Evolutionary conservation across 352 stramenopile genomes (phyloP).

Genomic region (Aphanomyces invadans): DNA sequence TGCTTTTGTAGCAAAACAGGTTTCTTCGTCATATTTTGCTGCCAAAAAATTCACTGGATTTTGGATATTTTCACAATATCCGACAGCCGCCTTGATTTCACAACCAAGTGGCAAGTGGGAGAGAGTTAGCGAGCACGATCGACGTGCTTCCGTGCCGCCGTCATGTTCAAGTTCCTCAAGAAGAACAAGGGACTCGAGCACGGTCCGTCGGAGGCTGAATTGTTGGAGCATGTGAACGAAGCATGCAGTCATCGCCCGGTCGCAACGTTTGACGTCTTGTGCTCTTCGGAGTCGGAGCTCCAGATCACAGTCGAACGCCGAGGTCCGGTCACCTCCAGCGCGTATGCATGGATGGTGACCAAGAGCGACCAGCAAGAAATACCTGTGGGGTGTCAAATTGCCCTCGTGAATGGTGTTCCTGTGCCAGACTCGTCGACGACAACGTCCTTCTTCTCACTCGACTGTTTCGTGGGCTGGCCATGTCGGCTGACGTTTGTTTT

Average conservation of each 20-base stretch:
- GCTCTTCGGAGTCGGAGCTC: conserved; percentile 24
- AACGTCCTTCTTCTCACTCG: conserved; percentile 9
- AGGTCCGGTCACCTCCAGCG: conserved; percentile 51
- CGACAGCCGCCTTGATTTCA: no score
- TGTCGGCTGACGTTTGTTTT: conserved; percentile 47
- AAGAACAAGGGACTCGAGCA: conserved; percentile 14
- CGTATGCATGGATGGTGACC: conserved; percentile 29
- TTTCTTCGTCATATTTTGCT: no score
- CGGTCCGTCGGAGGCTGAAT: conserved; percentile 1
- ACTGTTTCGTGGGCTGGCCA: not conserved
- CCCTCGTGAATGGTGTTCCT: conserved; percentile 40
- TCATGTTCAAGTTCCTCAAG: conserved; percentile 25
- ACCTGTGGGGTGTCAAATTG: conserved; percentile 63
- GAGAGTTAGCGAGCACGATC: no score
- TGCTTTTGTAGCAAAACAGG: no score
- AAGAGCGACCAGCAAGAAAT: conserved; percentile 30
- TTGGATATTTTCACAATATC: no score
- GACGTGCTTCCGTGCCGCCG: not conserved
- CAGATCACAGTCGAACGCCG: conserved; percentile 61
- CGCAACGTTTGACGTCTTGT: conserved; percentile 18
- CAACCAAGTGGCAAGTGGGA: no score
- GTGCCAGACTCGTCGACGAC: conserved; percentile 1
- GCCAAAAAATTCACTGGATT: no score
- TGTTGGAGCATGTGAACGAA: conserved; percentile 7
- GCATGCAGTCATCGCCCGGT: conserved; percentile 9